Conservation (phyloP, 2,329 filamentous ascomycete genomes). For the Talaromyces sp. region DNA sequence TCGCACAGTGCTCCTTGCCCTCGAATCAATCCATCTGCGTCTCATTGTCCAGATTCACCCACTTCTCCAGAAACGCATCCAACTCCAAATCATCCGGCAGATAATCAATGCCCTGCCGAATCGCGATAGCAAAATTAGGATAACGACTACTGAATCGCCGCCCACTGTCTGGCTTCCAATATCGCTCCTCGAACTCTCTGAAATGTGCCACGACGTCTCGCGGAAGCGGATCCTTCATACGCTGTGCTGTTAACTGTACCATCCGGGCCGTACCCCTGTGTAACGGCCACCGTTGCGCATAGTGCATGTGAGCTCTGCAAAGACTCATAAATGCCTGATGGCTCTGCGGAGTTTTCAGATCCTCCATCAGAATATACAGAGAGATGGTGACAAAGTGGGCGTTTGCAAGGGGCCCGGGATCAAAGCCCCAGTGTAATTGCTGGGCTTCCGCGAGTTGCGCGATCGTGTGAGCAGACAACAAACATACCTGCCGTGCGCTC, state of each 20-base stretch:
- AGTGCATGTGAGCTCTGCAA: conserved; percentile 22
- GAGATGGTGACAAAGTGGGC: conserved; percentile 25
- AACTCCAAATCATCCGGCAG: conserved; percentile 18
- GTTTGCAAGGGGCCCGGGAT: conserved; percentile 24
- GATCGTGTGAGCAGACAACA: conserved; percentile 21
- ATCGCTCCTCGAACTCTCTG: conserved; percentile 19
- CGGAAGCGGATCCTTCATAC: conserved; percentile 22
- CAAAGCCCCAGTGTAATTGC: conserved; percentile 27
- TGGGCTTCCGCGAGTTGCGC: conserved; percentile 22
- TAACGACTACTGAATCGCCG: conserved; percentile 25
- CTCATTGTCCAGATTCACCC: conserved; percentile 17
- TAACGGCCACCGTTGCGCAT: conserved; percentile 24
- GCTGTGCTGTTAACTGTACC: conserved; percentile 24
- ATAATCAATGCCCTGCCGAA: not conserved
- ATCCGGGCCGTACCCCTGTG: conserved; percentile 25
- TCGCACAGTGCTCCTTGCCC: too few relatives aligned
- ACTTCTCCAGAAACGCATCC: conserved; percentile 28
- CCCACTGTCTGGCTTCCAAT: conserved; percentile 17
- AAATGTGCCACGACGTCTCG: conserved; percentile 22
- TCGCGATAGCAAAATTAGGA: conserved; percentile 16
- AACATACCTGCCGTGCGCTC: conserved; percentile 18
- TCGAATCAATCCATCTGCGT: too few relatives aligned
- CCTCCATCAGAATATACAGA: conserved; percentile 25
- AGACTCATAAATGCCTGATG: conserved; percentile 25
- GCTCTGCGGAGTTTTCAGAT: conserved; percentile 20